Evolutionary conservation across 257 asterid genomes (phyloP), one percentile per base, ranked within the genome.

Genomic region (Buddleja alternifolia): DNA sequence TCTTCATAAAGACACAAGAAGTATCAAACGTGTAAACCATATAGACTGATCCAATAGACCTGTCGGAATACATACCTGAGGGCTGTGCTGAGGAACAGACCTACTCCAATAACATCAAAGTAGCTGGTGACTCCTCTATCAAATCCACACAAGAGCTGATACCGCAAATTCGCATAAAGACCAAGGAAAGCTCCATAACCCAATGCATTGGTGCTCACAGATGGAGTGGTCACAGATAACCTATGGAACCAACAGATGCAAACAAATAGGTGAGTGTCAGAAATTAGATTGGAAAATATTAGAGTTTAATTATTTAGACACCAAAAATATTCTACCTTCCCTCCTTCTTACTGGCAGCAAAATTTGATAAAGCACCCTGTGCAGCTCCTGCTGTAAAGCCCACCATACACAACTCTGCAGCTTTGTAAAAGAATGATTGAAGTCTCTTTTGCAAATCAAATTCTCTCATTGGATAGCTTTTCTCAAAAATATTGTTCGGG

Each of bases 171-270:
- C 9, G 97, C 98, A 73, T 91, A 94, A 1, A 94, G 77, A 50
- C 98, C 98, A 63, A 94, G 98, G 79, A 94, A 94, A 59, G 97
- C 95, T 75, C 99, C 99, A 73, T 91, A 94, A 58, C 98, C 97
- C 20, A 94, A 95, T 15, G 98, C 95, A 78, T 94, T 94, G 48
- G 83, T 79, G 81, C 90, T 89, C 82, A 89, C 90, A 48, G 97
- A 85, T 45, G 99, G 97, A 55, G 74, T 70, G 32, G 86, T 86
- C 78, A 94, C 92, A 10, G 96, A 94, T 75, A 89, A 77, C 92
- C 99, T 94, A 60, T 59, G 60, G 57, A 52, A 52, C 48, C 59
- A 76, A 17, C 53, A 60, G 44, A 59, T 44, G 10, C 50, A 34
- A 19, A 34, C 1, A 48, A 45, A 8, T 10, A 15, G 42, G 34